These are phyloP conservation scores for Penicillium sp. DNA, from an alignment of 2,329 filamentous ascomycete species.

Conservation along the genomic window DNA sequence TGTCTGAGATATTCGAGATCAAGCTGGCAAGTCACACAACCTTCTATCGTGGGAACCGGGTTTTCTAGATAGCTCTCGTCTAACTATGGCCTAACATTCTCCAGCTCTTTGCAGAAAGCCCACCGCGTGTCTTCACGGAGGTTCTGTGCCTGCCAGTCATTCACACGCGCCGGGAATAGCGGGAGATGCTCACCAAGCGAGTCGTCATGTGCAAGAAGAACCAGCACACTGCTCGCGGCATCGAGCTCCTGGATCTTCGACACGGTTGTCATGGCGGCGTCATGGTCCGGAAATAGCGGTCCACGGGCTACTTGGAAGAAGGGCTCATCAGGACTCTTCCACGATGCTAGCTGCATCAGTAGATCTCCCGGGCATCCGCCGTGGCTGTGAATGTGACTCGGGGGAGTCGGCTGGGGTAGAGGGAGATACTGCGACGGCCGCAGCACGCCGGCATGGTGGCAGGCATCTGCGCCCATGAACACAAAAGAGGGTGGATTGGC, in stretches of 20 bases:
- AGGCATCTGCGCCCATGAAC: slow-evolving; percentile 10
- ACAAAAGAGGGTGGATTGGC: slow-evolving; percentile 12
- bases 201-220: too few species aligned
- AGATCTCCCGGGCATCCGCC: not conserved
- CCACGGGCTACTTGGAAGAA: not conserved
- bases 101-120: not conserved
- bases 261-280: not conserved
- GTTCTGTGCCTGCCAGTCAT: not conserved
- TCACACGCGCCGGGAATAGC: not conserved
- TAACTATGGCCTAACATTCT: not conserved
- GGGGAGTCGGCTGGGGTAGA: not conserved
- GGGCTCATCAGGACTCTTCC: not conserved
- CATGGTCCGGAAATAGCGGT: not conserved
- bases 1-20: too few species aligned
- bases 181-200: not conserved
- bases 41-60: too few species aligned
- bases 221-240: not conserved
- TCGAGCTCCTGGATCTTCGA: not conserved
- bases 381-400: not conserved
- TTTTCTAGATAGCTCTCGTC: too few species aligned
- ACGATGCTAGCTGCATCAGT: not conserved
- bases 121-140: not conserved
- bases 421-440: slow-evolving; percentile 4
- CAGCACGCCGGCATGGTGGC: slow-evolving; percentile 8
- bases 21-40: too few species aligned